Evolutionary conservation across 441 rosid genomes (phyloP).

Genomic region (Adansonia grandidieri): DNA sequence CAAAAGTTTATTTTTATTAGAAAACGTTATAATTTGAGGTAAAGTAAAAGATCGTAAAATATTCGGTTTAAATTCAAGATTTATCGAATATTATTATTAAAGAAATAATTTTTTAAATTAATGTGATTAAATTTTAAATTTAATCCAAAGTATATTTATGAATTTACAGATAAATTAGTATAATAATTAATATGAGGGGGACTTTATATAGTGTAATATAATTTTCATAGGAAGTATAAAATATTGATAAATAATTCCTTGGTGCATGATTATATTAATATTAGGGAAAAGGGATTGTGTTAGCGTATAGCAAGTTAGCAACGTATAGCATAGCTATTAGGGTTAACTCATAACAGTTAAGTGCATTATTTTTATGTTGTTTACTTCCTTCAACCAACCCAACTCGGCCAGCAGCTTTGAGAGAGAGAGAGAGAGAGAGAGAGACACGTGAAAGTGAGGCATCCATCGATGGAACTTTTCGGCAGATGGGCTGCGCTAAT

Average conservation of each 20-base stretch:
- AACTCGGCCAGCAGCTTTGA: background rate
- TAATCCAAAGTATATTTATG: conserved; percentile 1
- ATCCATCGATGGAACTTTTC: conserved; percentile 26
- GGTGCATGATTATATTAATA: background rate
- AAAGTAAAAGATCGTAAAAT: too few relatives aligned
- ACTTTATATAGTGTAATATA: background rate
- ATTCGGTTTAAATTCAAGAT: too few relatives aligned
- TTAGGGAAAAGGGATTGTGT: background rate
- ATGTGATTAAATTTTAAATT: too few relatives aligned
- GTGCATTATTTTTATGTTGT: background rate
- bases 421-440: background rate
- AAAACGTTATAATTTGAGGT: too few relatives aligned
- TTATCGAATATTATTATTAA: too few relatives aligned
- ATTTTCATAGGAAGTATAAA: conserved; percentile 25
- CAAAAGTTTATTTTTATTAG: too few relatives aligned
- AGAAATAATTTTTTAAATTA: too few relatives aligned
- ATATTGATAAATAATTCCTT: background rate
- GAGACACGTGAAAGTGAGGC: conserved; percentile 36
- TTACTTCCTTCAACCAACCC: conserved; percentile 1
- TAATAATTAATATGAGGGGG: background rate
- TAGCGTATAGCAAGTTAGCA: background rate
- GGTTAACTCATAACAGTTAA: background rate
- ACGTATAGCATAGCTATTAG: background rate
- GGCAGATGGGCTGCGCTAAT: conserved; percentile 35
- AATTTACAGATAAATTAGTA: background rate